Evolutionary conservation across 768 basidiomycete genomes (phyloP).

Genomic region (Termitomyces bulborhizus): DNA sequence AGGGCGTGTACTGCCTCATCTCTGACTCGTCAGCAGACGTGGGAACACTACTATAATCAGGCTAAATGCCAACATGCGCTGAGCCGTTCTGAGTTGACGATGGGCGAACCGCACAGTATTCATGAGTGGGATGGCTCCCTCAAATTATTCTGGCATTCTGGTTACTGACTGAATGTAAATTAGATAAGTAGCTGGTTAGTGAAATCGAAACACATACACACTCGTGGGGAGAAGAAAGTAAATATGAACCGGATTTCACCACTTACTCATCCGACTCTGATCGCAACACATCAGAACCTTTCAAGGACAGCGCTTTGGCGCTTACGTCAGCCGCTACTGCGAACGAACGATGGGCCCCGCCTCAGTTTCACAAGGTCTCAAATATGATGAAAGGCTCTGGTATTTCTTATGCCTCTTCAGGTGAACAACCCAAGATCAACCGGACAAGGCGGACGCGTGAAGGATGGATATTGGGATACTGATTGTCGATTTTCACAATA

Average conservation of each 20-base stretch:
- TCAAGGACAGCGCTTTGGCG: neutral
- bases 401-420: neutral
- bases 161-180: no score
- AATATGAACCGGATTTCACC: no score
- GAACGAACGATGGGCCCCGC: no score
- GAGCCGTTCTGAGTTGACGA: neutral
- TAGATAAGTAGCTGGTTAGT: neutral
- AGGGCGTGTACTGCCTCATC: neutral
- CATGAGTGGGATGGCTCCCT: neutral
- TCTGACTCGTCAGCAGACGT: neutral
- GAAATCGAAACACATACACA: neutral
- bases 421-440: no score
- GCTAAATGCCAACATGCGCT: neutral
- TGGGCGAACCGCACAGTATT: neutral
- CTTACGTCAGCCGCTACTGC: no score
- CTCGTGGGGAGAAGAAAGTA: neutral
- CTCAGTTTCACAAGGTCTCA: no score
- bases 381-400: neutral
- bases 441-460: neutral
- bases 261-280: no score
- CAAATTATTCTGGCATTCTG: neutral
- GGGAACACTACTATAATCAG: neutral
- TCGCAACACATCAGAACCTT: neutral
- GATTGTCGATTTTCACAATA: no score
- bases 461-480: no score